Evolutionary conservation across 371 early-diverging fungal genomes (phyloP).

Genomic region (Phascolomyces articulosus): DNA sequence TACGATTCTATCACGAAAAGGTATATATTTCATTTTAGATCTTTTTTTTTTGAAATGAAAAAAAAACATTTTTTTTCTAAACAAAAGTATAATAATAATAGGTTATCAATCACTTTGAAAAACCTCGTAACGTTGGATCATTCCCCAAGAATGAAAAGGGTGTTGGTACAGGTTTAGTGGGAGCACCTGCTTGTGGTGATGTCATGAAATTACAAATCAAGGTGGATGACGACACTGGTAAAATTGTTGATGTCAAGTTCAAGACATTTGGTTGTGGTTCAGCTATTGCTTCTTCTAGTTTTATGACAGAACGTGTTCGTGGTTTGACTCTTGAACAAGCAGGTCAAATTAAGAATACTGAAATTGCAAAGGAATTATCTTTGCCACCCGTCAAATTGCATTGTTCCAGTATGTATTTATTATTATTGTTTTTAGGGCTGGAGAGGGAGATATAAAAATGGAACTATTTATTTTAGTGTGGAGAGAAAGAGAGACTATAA

Average conservation of each 20-base stretch:
- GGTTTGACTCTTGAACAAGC: slow-evolving; percentile 93
- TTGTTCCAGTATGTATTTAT: slow-evolving; percentile 83
- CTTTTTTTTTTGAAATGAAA: not conserved
- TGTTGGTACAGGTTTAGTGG: slow-evolving; percentile 98
- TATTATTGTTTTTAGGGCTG: not conserved
- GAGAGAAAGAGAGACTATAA: too few species aligned
- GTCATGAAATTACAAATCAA: slow-evolving; percentile 99
- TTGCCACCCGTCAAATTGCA: slow-evolving; percentile 99
- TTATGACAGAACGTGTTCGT: slow-evolving; percentile 94
- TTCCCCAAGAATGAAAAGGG: slow-evolving; percentile 79
- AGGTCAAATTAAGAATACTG: slow-evolving; percentile 92
- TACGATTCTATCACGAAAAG: slow-evolving; percentile 28
- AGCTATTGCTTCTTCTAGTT: slow-evolving; percentile 95
- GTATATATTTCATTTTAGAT: not conserved
- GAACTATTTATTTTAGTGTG: too few species aligned
- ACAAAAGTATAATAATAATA: slow-evolving; percentile 10
- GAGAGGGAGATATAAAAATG: not conserved
- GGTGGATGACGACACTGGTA: slow-evolving; percentile 87
- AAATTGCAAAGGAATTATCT: slow-evolving; percentile 95
- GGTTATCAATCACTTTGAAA: slow-evolving; percentile 93
- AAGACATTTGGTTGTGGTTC: slow-evolving; percentile 99
- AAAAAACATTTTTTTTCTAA: not conserved
- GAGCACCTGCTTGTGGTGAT: slow-evolving; percentile 99
- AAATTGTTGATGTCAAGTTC: slow-evolving; percentile 96
- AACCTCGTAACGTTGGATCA: slow-evolving; percentile 97